Percentiles rank a stretch among this genome's conserved stretches.
Conservation (phyloP, 2,329 filamentous ascomycete genomes). For the Plenodomus tracheiphilus region DNA sequence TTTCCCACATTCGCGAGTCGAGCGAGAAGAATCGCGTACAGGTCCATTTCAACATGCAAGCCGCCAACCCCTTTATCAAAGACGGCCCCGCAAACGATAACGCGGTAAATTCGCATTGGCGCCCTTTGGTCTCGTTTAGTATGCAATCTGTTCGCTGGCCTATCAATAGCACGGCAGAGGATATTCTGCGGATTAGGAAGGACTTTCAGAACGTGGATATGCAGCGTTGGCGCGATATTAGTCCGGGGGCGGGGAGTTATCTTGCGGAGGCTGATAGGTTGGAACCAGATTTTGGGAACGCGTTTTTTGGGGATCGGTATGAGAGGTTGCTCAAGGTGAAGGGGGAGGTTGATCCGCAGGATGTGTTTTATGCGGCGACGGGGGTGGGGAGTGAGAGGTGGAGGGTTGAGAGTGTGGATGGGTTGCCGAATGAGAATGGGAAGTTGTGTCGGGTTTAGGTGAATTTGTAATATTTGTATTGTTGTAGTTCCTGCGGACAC, state of each 20-base stretch:
- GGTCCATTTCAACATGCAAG: constrained; percentile 43
- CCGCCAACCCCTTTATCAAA: constrained; percentile 19
- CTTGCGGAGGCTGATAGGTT: constrained; percentile 38
- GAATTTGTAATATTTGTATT: background rate
- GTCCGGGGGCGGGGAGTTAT: constrained; percentile 33
- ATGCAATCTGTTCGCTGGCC: constrained; percentile 41
- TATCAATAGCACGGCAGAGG: constrained; percentile 29
- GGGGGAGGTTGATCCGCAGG: constrained; percentile 38
- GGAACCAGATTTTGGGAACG: constrained; percentile 37
- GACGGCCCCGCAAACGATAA: constrained; percentile 27
- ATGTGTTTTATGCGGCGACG: constrained; percentile 40
- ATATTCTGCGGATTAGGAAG: constrained; percentile 28
- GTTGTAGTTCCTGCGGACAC: constrained; percentile 7
- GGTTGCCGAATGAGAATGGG: constrained; percentile 41
- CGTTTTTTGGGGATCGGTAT: constrained; percentile 41
- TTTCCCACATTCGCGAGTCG: constrained; percentile 30
- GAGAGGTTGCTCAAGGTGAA: constrained; percentile 33
- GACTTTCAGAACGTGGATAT: constrained; percentile 33
- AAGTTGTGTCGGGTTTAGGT: constrained; percentile 35
- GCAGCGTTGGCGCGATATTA: constrained; percentile 40
- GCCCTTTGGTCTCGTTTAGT: constrained; percentile 27
- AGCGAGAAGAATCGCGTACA: constrained; percentile 41
- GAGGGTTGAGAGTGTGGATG: constrained; percentile 39
- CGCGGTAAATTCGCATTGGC: constrained; percentile 38
- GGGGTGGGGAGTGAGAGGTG: constrained; percentile 41